Evolutionary conservation across 2,329 filamentous ascomycete species (phyloP), one percentile per base, ranked within the genome.

Genomic region (Penicillium sp.): DNA sequence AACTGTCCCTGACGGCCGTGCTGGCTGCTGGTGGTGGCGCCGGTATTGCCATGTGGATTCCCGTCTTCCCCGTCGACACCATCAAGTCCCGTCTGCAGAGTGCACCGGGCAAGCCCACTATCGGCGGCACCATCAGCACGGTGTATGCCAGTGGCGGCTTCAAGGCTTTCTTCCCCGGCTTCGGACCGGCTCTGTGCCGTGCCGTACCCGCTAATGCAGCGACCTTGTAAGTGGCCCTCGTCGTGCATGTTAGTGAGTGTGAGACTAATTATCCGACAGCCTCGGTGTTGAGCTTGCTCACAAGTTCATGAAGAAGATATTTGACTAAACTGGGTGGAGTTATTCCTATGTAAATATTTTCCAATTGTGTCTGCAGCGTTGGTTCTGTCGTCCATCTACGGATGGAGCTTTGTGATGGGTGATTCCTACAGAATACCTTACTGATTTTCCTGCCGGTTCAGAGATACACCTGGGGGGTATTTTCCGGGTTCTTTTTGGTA

Each of bases 11-110:
- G 53, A 74, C 81, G 1, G 93, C 93, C 9, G 80, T 98, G 47
- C 88, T 90, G 60, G 80, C 82, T 23, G 93, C 93, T 1, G 93
- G 93, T 60, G 93, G 87, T 53, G 87, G 85, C 3, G 93, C 93
- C 0, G 93, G 93, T 64, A 81, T 98, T 22, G 93, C 93, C 53
- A 98, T 98, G 93, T 98, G 93, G 93, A 93, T 96, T 58, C 90
- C 93, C 44, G 90, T 98, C 34, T 98, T 98, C 80, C 93, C 93
- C 18, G 80, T 98, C 55, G 93, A 98, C 65, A 98, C 93, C 0
- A 84, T 98, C 73, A 98, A 98, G 81, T 90, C 85, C 54, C 78
- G 90, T 29, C 74, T 98, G 66, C 93, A 98, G 77, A 95, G 88
- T 35, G 89, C 89, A 34, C 87, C 93, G 63, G 89, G 89, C 40